Conservation (phyloP, 2,329 filamentous ascomycete species). For the Aureobasidium pullulans region DNA sequence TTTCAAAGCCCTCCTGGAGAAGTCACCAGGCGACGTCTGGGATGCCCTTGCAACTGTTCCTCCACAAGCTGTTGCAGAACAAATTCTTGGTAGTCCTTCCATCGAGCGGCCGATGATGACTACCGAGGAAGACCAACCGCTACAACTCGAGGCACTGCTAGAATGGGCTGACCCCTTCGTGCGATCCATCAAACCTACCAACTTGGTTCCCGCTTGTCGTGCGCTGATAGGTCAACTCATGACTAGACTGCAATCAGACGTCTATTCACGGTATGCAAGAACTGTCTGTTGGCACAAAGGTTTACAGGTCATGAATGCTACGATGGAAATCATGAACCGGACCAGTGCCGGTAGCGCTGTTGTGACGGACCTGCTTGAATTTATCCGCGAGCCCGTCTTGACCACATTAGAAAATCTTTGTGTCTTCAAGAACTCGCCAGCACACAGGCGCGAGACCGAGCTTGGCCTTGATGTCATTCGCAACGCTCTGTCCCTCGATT, state of each 20-base stretch:
- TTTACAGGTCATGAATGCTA: slow-evolving; percentile 45
- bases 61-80: slow-evolving; percentile 72
- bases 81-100: slow-evolving; percentile 66
- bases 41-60: slow-evolving; percentile 76
- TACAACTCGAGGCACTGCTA: slow-evolving; percentile 55
- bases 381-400: slow-evolving; percentile 53
- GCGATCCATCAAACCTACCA: slow-evolving; percentile 65
- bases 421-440: slow-evolving; percentile 22
- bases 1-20: slow-evolving; percentile 63
- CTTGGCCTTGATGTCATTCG: slow-evolving; percentile 59
- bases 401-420: slow-evolving; percentile 29
- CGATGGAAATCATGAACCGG: slow-evolving; percentile 19
- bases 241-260: slow-evolving; percentile 51
- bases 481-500: slow-evolving; percentile 62
- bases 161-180: slow-evolving; percentile 76
- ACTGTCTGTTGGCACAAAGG: slow-evolving; percentile 58
- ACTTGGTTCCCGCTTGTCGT: slow-evolving; percentile 72
- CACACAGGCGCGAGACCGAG: not conserved
- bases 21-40: slow-evolving; percentile 77
- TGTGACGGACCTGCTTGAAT: slow-evolving; percentile 53
- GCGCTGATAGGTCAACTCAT: slow-evolving; percentile 71
- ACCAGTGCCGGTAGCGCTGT: slow-evolving; percentile 28
- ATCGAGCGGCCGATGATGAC: slow-evolving; percentile 55
- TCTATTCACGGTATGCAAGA: slow-evolving; percentile 51
- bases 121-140: slow-evolving; percentile 45